phyloP scores from a whole-genome alignment of 2,329 filamentous ascomycete genomes.

The Domatiomyces catenatus region DNA sequence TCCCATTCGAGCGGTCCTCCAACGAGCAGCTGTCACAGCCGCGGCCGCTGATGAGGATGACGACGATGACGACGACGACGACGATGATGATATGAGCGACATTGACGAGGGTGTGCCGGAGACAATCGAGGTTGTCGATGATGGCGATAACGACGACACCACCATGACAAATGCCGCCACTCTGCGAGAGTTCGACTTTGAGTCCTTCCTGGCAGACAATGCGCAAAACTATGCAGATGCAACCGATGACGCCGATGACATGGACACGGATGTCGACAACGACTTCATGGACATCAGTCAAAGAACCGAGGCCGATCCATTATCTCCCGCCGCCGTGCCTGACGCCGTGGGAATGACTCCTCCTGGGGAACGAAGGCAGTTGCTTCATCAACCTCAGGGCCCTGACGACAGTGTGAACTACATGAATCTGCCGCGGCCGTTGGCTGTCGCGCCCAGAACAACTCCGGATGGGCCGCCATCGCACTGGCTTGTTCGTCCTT shows the following conservation, averaged over 20 bases:
- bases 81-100: conserved; percentile 18
- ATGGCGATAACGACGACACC: neutral
- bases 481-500: conserved; percentile 21
- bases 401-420: conserved; percentile 26
- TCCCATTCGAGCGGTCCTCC: conserved; percentile 25
- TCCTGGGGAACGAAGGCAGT: conserved; percentile 7
- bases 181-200: neutral
- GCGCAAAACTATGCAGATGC: conserved; percentile 11
- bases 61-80: conserved; percentile 31
- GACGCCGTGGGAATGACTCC: conserved; percentile 5
- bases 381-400: conserved; percentile 7
- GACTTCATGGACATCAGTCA: conserved; percentile 61
- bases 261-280: conserved; percentile 36
- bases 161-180: neutral
- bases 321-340: conserved; percentile 40
- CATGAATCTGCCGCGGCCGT: conserved; percentile 68
- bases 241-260: conserved; percentile 30
- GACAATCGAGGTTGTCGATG: conserved; percentile 9
- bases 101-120: conserved; percentile 9
- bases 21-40: conserved; percentile 24
- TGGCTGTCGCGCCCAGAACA: conserved; percentile 35
- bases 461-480: conserved; percentile 18
- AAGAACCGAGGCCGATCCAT: conserved; percentile 62
- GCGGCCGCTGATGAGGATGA: conserved; percentile 27
- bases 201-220: neutral